These are phyloP conservation scores for Sporothrix protearum DNA, from an alignment of 2,329 filamentous ascomycete species.

Conservation along the genomic window DNA sequence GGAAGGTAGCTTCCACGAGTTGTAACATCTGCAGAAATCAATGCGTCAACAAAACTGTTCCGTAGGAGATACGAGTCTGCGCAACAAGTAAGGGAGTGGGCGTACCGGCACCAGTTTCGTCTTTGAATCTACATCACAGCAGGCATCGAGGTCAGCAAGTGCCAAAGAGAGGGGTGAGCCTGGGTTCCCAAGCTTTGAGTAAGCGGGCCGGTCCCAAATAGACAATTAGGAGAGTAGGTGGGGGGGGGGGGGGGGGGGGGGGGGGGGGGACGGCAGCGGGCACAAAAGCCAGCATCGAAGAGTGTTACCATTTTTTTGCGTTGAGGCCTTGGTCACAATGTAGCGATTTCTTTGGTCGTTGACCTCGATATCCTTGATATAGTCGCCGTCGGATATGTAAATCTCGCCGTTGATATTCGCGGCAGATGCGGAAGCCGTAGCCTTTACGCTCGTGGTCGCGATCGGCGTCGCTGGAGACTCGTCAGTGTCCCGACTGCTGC, in stretches of 20 bases:
- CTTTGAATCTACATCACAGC: constrained; percentile 89
- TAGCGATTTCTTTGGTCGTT: constrained; percentile 97
- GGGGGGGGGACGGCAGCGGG: constrained; percentile 13
- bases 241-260: too few species aligned
- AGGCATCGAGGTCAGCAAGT: constrained; percentile 83
- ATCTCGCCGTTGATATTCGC: constrained; percentile 76
- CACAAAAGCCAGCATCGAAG: constrained; percentile 37
- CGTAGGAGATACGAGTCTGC: not conserved
- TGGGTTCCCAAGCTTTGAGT: constrained; percentile 65
- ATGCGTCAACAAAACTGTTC: constrained; percentile 41
- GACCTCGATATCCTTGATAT: constrained; percentile 98
- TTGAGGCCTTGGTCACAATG: constrained; percentile 91
- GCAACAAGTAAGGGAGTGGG: constrained; percentile 39
- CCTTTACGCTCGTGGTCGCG: constrained; percentile 43
- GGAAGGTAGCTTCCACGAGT: constrained; percentile 95
- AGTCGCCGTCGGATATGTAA: constrained; percentile 94
- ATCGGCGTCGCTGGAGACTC: constrained; percentile 73
- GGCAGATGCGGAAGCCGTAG: constrained; percentile 39
- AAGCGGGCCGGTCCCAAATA: constrained; percentile 64
- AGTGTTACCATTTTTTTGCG: constrained; percentile 99
- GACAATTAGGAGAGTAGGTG: too few species aligned
- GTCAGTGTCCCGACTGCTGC: constrained; percentile 84
- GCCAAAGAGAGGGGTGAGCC: constrained; percentile 63
- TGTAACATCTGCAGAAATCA: constrained; percentile 79
- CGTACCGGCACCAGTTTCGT: constrained; percentile 99